Base-by-base conservation (phyloP, 345 rosid species). In the Rhizophora mangle region DNA sequence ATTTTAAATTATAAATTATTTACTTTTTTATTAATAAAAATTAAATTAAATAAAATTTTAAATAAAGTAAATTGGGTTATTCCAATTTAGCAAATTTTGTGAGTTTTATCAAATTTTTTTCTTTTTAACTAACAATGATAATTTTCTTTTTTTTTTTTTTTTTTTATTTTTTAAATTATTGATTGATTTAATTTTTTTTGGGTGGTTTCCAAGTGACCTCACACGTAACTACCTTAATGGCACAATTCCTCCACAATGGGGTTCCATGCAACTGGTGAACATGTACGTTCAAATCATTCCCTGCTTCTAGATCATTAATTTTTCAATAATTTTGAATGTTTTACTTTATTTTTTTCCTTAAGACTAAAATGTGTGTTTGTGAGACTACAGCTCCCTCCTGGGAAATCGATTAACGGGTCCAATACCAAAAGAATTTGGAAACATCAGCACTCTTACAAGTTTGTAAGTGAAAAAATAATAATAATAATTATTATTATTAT, bases 161-260 rank as follows among this genome's bases (percentile, higher is more conserved):
- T 21, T 31, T 19, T 31, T 34, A 20, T 34, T 6, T 7, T 34
- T 24, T n/a, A n/a, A 24, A 0, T 24, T 24, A 24, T 24, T 24
- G 24, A 24, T 24, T 24, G 24, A 24, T 24, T 24, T 24, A 24
- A 24, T 24, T 56, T 36, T 19, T 52, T 19, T 36, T 30, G 5
- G 21, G 15, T 27, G 20, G 71, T 46, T 10, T 36, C 63, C 32
- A 77, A 87, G 92, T 71, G 85, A 85, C 68, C 63, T 85, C 61
- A 11, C 75, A 21, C 83, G 82, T 63, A 87, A 87, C 81, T 79
- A 69, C 77, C 84, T 87, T 60, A 82, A 62, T 37, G 89, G 89
- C 60, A 69, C 87, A 22, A 73, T 85, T 54, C 92, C 82, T 70
- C 67, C 79, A 10, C 75, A 79, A 68, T 85, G 92, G 92, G 85